Base-by-base conservation (phyloP, 495 filamentous ascomycete species). In the Hyaloscypha hepaticicola region DNA sequence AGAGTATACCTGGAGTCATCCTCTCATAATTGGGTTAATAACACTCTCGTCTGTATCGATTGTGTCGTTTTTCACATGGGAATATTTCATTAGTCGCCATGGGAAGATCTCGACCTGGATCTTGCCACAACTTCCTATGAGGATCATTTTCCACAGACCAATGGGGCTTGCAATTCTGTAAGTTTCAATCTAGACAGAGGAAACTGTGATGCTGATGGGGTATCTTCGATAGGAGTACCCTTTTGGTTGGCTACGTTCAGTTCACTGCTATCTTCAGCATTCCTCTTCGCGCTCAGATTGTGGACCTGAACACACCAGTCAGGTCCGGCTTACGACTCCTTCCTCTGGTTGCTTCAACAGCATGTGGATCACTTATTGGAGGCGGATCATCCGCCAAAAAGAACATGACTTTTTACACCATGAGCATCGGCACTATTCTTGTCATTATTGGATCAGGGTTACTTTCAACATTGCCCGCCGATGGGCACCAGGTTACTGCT, bases 211-310 rank as follows among this genome's bases (percentile, higher is more conserved):
- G 12, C 31, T 34, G 12, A 34, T 34, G 31, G 5, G 31, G 5
- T 34, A 34, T 34, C 12, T 34, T 34, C 31, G 31, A 34, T 34
- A 60, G 58, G 16, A 74, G 76, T 41, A 84, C 80, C 9, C 75
- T 87, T 26, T 73, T 80, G 16, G 77, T 77, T 0, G 86, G 86
- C n/a, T 85, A 49, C 72, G 81, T 12, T 86, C 81, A 66, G 80
- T 87, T 34, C 70, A 79, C 9, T 3, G 76, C 80, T 58, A 72
- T 87, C 7, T 77, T 88, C 41, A 80, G 84, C 55, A 77, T 89
- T 19, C 85, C 86, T 11, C 82, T 87, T 64, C 79, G 83, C 53
- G 85, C 86, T 51, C 84, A 87, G 62, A 75, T 85, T 26, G 78
- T 86, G 24, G 77, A 83, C 49, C 73, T 71, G 8, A 76, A 79